Conservation (phyloP, 164 flowering plant species). For the Piper longum region DNA sequence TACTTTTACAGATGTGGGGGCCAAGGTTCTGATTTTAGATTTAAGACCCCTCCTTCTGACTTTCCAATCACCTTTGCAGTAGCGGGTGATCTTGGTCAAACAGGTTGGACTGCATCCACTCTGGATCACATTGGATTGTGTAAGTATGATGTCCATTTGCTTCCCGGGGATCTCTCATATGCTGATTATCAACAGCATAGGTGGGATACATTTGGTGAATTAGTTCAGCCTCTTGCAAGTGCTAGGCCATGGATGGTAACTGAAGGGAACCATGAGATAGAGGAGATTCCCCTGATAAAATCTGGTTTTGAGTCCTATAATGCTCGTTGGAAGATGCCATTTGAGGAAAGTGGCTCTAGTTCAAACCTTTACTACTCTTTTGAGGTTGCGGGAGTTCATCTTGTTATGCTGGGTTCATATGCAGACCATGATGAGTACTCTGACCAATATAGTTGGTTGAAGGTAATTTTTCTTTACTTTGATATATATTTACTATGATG, state of each 20-base stretch:
- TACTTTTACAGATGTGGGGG: conserved; percentile 83
- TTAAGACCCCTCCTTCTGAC: conserved; percentile 82
- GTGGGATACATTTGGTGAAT: conserved; percentile 90
- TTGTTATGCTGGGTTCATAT: conserved; percentile 92
- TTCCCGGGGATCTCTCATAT: conserved; percentile 94
- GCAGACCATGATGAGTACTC: conserved; percentile 65
- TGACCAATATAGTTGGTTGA: conserved; percentile 79
- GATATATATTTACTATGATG: conserved; percentile 54
- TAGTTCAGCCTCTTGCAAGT: conserved; percentile 92
- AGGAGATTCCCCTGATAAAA: conserved; percentile 47
- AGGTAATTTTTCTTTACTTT: conserved; percentile 35
- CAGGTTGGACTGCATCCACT: conserved; percentile 90
- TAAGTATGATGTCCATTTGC: conserved; percentile 72
- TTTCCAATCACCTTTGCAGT: conserved; percentile 80
- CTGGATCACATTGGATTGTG: conserved; percentile 66
- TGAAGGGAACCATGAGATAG: conserved; percentile 86
- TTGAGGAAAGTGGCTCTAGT: conserved; percentile 68
- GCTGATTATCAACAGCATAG: conserved; percentile 67
- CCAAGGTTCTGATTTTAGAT: conserved; percentile 60
- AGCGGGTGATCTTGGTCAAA: conserved; percentile 93
- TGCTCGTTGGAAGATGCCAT: conserved; percentile 97
- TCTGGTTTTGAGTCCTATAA: conserved; percentile 66
- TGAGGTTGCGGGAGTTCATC: conserved; percentile 86
- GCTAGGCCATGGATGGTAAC: conserved; percentile 97
- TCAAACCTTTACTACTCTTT: conserved; percentile 91